phyloP scores from a whole-genome alignment of 2,329 filamentous ascomycete genomes.

The Botrytis galanthina region DNA sequence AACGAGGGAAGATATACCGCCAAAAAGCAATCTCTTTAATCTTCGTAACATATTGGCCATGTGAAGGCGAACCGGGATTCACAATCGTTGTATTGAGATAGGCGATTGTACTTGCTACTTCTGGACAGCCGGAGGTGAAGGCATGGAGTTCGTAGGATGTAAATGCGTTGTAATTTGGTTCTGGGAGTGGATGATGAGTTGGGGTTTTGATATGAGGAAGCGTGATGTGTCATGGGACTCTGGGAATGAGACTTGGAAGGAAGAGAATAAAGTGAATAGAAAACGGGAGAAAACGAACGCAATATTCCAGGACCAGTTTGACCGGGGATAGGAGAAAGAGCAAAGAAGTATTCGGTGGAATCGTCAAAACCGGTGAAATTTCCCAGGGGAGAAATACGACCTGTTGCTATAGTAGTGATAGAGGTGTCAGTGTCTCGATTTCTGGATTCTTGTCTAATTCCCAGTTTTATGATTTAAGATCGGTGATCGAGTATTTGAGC shows the following conservation, averaged over 20 bases:
- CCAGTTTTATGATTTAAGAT: too few species aligned
- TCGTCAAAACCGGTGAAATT: constrained; percentile 45
- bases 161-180: constrained; percentile 35
- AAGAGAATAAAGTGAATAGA: not conserved
- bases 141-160: constrained; percentile 39
- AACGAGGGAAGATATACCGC: constrained; percentile 17
- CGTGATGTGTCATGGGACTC: not conserved
- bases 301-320: constrained; percentile 19
- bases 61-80: constrained; percentile 35
- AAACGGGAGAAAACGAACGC: not conserved
- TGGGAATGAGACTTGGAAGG: not conserved
- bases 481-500: not conserved
- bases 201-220: not conserved
- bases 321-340: constrained; percentile 41
- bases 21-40: constrained; percentile 46
- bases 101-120: constrained; percentile 42
- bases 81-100: constrained; percentile 41
- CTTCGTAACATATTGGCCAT: constrained; percentile 38
- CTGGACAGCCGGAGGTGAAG: constrained; percentile 40
- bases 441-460: not conserved
- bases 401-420: not conserved
- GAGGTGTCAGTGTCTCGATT: not conserved
- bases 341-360: constrained; percentile 47
- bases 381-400: constrained; percentile 23
- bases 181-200: not conserved